Base-by-base conservation (phyloP, 1,284 basidiomycete species). In the Jaminaea rosea region DNA sequence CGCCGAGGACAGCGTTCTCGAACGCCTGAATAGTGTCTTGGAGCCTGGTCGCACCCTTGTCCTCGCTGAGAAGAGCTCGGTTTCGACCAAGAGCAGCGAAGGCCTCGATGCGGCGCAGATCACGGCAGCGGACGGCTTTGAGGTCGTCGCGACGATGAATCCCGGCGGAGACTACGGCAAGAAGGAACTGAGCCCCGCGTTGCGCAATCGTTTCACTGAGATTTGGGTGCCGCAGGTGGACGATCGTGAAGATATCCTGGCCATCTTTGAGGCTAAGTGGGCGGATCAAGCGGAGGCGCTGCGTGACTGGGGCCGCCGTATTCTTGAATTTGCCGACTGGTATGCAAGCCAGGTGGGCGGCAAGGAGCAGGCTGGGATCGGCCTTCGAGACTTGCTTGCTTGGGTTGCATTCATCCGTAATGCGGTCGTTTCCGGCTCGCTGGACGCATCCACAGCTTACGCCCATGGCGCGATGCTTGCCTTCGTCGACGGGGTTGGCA, bases 151-250 rank as follows among this genome's bases (percentile, higher is more conserved):
- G 1, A 98, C 94, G 0, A 99, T 99, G 94, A 99, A 99, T 73
- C 94, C 94, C 0, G 94, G 94, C 29, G 94, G 94, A 31, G 94
- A 99, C 73, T 98, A 94, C 66, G 94, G 94, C 34, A 99, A 99
- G 78, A 98, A 98, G 74, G 94, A 99, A 73, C 79, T 99, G 3
- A 97, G 92, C 0, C 93, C 93, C 26, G 94, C 94, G 0, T 79
- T 99, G 42, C 83, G 94, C 24, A 99, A 99, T 76, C 84, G 94
- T 13, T 99, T 99, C 77, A 99, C 94, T 9, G 94, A 99, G 73
- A 94, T 99, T 39, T 99, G 92, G 92, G 94, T 99, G 0, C 93
- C 94, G 2, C 79, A 85, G 11, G 82, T 98, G 34, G 83, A 88
- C 53, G 80, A 84, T 55, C 80, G 84, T 26, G 73, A 73, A 4